Evolutionary conservation across 2,329 filamentous ascomycete genomes (phyloP).

Genomic region (Alternaria arbusti): DNA sequence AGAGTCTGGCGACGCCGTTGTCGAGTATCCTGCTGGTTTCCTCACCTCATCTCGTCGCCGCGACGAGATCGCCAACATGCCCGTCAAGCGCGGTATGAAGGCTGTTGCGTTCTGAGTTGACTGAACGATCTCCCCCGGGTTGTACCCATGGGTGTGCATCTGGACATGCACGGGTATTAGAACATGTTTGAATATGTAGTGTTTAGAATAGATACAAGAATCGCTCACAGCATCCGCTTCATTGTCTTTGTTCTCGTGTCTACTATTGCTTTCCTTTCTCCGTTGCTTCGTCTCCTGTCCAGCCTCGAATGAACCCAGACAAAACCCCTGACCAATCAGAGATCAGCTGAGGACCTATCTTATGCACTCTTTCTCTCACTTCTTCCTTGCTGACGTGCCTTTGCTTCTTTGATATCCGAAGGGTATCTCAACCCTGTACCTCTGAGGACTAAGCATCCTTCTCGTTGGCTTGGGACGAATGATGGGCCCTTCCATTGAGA

Average conservation of each 20-base stretch:
- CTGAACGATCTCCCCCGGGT: neutral
- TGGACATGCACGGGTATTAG: neutral
- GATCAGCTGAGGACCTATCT: neutral
- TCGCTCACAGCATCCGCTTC: neutral
- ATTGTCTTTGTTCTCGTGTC: neutral
- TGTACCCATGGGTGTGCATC: no score
- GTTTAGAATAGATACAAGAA: neutral
- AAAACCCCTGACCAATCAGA: neutral
- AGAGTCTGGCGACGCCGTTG: conserved; percentile 1
- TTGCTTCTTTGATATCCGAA: neutral
- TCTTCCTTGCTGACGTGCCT: neutral
- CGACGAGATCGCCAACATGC: neutral
- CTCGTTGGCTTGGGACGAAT: neutral
- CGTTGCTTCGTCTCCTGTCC: neutral
- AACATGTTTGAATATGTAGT: neutral
- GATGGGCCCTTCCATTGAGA: neutral
- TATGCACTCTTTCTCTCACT: no score
- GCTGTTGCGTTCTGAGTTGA: neutral
- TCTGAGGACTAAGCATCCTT: neutral
- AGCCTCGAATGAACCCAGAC: neutral
- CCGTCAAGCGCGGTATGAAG: conserved; percentile 6
- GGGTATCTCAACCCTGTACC: neutral
- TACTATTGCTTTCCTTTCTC: neutral
- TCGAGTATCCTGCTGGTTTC: conserved; percentile 15
- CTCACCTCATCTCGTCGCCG: conserved; percentile 4